These are phyloP conservation scores for Inonotus obliquus DNA, from an alignment of 1,284 basidiomycete genomes.

Conservation along the genomic window DNA sequence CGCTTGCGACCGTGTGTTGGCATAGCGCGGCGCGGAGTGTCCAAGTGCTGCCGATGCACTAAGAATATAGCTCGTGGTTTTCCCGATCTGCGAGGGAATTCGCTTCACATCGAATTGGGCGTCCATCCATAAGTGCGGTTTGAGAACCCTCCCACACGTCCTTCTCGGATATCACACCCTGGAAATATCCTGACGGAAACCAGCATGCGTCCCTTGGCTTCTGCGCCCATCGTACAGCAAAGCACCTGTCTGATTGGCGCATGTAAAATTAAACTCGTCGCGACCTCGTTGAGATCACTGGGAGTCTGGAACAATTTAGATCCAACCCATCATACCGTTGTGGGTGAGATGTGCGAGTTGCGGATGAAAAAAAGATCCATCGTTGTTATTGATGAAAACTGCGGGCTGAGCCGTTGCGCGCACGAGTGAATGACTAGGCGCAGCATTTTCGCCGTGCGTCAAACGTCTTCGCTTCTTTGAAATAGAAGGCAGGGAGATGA, in stretches of 20 bases:
- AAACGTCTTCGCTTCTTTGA: slow-evolving; percentile 4
- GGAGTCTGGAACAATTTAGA: background rate
- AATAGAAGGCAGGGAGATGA: background rate
- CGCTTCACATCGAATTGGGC: background rate
- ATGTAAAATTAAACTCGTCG: background rate
- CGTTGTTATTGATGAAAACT: slow-evolving; percentile 1
- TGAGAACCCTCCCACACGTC: background rate
- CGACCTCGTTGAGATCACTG: background rate
- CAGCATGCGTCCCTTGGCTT: background rate
- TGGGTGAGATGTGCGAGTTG: background rate
- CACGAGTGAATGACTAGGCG: background rate
- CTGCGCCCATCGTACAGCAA: background rate
- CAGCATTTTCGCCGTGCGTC: background rate
- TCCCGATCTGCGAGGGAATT: background rate
- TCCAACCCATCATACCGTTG: slow-evolving; percentile 1
- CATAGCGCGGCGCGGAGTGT: background rate
- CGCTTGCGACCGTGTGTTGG: background rate
- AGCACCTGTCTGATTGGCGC: background rate
- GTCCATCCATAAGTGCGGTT: background rate
- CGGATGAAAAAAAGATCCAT: background rate
- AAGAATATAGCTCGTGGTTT: background rate
- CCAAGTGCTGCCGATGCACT: background rate
- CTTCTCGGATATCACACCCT: slow-evolving; percentile 1
- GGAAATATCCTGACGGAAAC: background rate
- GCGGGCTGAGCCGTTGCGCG: background rate